A percentile compares a stretch with the other conserved stretches of the same genome.
Conservation (phyloP, 2,329 filamentous ascomycete species). For the Tolypocladium tropicale region DNA sequence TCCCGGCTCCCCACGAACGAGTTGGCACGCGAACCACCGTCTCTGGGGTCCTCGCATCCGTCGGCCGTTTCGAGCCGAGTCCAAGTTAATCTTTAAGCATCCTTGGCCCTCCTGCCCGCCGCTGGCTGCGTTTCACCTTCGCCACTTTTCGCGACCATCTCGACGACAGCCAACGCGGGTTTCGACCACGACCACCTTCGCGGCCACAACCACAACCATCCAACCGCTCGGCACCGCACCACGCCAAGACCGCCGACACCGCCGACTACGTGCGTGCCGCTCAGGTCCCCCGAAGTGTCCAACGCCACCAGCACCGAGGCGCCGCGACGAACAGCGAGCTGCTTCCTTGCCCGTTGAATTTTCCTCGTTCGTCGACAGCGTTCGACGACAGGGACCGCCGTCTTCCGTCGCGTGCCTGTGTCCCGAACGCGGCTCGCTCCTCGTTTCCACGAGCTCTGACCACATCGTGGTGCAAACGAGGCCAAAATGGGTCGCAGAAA, state of each 20-base stretch:
- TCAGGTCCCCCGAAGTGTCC: not conserved
- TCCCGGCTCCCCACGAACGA: not conserved
- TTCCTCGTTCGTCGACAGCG: not conserved
- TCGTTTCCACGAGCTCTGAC: not conserved
- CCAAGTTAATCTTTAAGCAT: slow-evolving; percentile 1
- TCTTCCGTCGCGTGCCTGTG: not conserved
- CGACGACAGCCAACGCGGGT: not conserved
- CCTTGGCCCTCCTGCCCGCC: slow-evolving; percentile 2
- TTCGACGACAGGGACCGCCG: not conserved
- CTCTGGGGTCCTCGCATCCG: not conserved
- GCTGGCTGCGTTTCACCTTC: slow-evolving; percentile 6
- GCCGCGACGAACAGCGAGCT: not conserved
- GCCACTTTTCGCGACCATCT: slow-evolving; percentile 4
- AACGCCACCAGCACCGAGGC: not conserved
- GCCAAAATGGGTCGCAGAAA: slow-evolving; percentile 84
- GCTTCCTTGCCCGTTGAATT: not conserved
- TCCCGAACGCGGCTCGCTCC: not conserved
- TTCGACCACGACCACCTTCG: not conserved
- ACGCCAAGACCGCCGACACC: not conserved
- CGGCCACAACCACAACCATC: not conserved
- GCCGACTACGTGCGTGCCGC: not conserved
- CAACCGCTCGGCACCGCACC: not conserved
- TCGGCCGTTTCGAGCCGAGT: not conserved
- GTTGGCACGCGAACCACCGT: not conserved
- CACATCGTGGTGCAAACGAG: not conserved